These are phyloP conservation scores for Thelonectria blattea DNA, from an alignment of 2,329 filamentous ascomycete species.

Conservation along the genomic window DNA sequence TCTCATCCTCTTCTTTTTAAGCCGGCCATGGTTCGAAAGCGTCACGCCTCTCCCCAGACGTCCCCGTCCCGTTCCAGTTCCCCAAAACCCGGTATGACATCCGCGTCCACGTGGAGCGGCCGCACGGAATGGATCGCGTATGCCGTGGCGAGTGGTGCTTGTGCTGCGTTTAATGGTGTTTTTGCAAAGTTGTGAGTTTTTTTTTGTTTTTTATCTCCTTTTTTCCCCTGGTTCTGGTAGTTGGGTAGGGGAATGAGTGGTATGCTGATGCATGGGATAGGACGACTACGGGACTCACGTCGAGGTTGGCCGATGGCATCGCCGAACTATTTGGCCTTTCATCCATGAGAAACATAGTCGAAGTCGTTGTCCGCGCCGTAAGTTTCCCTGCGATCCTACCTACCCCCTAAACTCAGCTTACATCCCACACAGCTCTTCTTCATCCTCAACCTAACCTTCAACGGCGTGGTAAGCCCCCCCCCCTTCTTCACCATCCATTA, in stretches of 20 bases:
- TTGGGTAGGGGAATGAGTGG: not conserved
- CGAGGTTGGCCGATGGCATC: slow-evolving; percentile 52
- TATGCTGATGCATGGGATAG: slow-evolving; percentile 41
- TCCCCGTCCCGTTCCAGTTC: slow-evolving; percentile 4
- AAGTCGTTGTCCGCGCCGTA: slow-evolving; percentile 57
- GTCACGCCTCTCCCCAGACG: slow-evolving; percentile 28
- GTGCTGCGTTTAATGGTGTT: slow-evolving; percentile 81
- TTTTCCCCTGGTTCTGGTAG: not conserved
- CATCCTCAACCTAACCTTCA: slow-evolving; percentile 74
- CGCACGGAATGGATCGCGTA: slow-evolving; percentile 67
- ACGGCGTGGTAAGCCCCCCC: slow-evolving; percentile 63
- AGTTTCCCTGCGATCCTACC: slow-evolving; percentile 34
- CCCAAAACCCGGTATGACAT: slow-evolving; percentile 16
- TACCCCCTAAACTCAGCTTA: slow-evolving; percentile 7
- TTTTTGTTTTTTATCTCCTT: too few species aligned
- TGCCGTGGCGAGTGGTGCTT: slow-evolving; percentile 75
- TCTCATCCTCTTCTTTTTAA: not conserved
- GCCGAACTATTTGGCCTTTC: slow-evolving; percentile 53
- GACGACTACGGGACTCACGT: slow-evolving; percentile 63
- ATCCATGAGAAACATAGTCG: slow-evolving; percentile 50
- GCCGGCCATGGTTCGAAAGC: slow-evolving; percentile 40
- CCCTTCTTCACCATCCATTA: not conserved
- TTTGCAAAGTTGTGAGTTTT: slow-evolving; percentile 78
- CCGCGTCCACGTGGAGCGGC: slow-evolving; percentile 39
- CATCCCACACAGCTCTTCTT: slow-evolving; percentile 68